phyloP scores from a whole-genome alignment of 106 monocot species.

The Ottelia alismoides region DNA sequence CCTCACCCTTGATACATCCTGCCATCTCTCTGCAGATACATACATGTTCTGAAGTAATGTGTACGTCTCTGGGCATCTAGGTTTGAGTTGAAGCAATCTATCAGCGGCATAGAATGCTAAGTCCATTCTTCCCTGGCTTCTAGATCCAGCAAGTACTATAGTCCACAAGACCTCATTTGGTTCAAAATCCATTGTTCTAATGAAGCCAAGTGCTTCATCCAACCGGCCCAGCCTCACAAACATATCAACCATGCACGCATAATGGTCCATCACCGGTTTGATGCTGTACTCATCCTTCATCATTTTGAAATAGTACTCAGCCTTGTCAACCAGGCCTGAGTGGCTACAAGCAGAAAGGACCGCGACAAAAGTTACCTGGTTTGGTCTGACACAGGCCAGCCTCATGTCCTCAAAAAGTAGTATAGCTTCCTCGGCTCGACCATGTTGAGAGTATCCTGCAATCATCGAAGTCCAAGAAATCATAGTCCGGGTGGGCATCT shows the following conservation, averaged over 20 bases:
- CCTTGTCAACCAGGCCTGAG: constrained; percentile 62
- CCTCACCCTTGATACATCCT: constrained; percentile 70
- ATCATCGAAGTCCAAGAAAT: constrained; percentile 95
- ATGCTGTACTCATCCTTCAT: constrained; percentile 78
- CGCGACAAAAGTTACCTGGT: constrained; percentile 71
- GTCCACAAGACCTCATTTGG: constrained; percentile 89
- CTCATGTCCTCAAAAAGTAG: constrained; percentile 90
- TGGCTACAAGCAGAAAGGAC: constrained; percentile 93
- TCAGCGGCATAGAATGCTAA: constrained; percentile 69
- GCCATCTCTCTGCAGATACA: constrained; percentile 65
- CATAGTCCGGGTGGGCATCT: constrained; percentile 63
- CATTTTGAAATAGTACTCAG: constrained; percentile 65
- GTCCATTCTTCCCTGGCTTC: constrained; percentile 70
- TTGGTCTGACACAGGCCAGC: constrained; percentile 52
- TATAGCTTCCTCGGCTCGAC: constrained; percentile 53
- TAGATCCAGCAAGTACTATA: constrained; percentile 71
- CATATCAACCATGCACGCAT: constrained; percentile 92
- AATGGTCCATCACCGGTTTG: constrained; percentile 77
- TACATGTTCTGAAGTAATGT: constrained; percentile 72
- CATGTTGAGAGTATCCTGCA: constrained; percentile 72
- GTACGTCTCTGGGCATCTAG: constrained; percentile 53
- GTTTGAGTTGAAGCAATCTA: constrained; percentile 47
- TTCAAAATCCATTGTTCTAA: constrained; percentile 45
- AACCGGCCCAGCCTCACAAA: constrained; percentile 61
- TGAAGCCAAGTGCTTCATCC: constrained; percentile 61